Evolutionary conservation across 2,329 filamentous ascomycete species (phyloP).

Genomic region (Epichloe coenophiala): DNA sequence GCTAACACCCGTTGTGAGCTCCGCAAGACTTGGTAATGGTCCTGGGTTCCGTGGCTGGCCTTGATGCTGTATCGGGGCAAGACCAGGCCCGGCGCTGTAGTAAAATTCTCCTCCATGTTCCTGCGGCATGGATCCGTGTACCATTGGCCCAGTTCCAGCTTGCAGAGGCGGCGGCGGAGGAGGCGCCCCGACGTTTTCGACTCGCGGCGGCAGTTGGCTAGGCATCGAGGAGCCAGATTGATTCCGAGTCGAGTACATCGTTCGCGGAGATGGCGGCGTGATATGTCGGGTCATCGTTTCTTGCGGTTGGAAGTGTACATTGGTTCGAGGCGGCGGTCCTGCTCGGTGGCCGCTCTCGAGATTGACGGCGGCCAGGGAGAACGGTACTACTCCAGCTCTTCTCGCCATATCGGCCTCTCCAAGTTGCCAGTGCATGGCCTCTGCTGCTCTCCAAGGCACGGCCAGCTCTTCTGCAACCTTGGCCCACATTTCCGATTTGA

Average conservation of each 20-base stretch:
- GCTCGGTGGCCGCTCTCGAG: conserved; percentile 28
- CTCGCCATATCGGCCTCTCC: conserved; percentile 89
- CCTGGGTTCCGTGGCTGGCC: conserved; percentile 25
- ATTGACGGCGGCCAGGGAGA: conserved; percentile 54
- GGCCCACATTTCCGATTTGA: conserved; percentile 96
- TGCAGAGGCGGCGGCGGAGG: conserved; percentile 17
- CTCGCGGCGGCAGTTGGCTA: conserved; percentile 20
- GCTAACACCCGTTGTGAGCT: conserved; percentile 50
- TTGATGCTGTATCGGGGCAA: conserved; percentile 40
- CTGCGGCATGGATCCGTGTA: conserved; percentile 13
- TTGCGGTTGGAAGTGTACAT: conserved; percentile 33
- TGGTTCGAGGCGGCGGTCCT: conserved; percentile 25
- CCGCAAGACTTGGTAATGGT: conserved; percentile 45
- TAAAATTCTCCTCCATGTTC: conserved; percentile 17
- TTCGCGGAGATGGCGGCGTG: conserved; percentile 26
- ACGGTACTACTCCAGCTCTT: conserved; percentile 78
- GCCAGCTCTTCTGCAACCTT: conserved; percentile 91
- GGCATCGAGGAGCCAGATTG: conserved; percentile 17
- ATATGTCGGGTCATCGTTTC: conserved; percentile 30
- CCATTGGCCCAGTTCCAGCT: conserved; percentile 7
- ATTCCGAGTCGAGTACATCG: conserved; percentile 25
- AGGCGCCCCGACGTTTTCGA: conserved; percentile 12
- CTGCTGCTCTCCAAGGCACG: conserved; percentile 86
- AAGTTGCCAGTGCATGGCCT: conserved; percentile 97
- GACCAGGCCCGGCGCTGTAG: conserved; percentile 22